Conservation (phyloP, 2,329 filamentous ascomycete species). For the Cordyceps cicadae region DNA sequence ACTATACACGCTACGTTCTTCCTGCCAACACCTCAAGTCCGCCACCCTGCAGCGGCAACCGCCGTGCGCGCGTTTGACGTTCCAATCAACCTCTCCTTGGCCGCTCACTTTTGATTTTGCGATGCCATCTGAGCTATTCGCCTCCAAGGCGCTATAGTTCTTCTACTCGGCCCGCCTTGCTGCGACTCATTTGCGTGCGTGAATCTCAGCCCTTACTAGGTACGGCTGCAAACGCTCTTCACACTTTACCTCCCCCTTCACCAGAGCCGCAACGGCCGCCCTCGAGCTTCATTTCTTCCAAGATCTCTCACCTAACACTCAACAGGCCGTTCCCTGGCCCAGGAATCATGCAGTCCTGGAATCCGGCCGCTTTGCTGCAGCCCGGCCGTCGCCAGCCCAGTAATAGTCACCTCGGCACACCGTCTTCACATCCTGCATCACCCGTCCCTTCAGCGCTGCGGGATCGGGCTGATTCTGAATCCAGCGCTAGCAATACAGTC, state of each 20-base stretch:
- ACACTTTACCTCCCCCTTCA: neutral
- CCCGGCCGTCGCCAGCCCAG: constrained; percentile 26
- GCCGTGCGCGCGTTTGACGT: neutral
- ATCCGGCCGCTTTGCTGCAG: constrained; percentile 33
- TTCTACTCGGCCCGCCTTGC: neutral
- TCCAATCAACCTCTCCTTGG: neutral
- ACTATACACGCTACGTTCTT: neutral
- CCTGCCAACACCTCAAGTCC: neutral
- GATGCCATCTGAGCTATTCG: neutral
- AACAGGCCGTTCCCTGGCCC: constrained; percentile 21
- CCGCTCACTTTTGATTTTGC: neutral
- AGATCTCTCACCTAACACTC: constrained; percentile 9
- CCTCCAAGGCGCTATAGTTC: constrained; percentile 4
- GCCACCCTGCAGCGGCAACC: neutral
- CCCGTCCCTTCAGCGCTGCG: constrained; percentile 15
- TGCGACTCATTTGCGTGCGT: neutral
- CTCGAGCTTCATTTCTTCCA: neutral
- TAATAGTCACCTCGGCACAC: constrained; percentile 20
- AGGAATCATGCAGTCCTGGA: constrained; percentile 29
- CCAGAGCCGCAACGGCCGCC: neutral
- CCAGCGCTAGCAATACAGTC: constrained; percentile 25
- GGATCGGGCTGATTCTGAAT: constrained; percentile 19
- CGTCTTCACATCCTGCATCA: constrained; percentile 18
- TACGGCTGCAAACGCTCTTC: constrained; percentile 9
- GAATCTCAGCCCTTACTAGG: neutral